Conservation (phyloP, 176 grass and related monocot species). For the Carex myosuroides region DNA sequence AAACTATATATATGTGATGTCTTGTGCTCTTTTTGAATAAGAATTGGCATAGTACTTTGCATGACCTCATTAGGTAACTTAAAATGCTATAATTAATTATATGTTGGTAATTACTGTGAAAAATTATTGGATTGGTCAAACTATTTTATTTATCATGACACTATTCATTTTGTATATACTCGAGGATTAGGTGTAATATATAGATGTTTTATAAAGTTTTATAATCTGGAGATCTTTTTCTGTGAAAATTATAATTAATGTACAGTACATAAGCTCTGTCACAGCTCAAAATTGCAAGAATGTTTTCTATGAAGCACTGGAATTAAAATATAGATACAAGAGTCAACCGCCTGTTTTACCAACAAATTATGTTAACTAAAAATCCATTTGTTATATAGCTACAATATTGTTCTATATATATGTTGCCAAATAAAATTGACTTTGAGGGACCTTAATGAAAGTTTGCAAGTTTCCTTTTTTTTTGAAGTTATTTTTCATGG, state of each 20-base stretch:
- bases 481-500: background rate
- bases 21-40: background rate
- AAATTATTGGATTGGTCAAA: background rate
- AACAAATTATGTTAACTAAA: background rate
- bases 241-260: background rate
- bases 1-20: background rate
- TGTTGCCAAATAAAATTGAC: background rate
- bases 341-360: background rate
- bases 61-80: background rate
- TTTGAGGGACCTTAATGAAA: background rate
- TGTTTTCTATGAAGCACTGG: background rate
- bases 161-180: background rate
- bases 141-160: too few relatives aligned
- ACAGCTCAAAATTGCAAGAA: background rate
- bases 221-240: background rate
- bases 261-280: background rate
- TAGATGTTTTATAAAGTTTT: background rate
- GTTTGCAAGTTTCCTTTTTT: background rate
- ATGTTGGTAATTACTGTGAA: background rate
- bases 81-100: background rate
- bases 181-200: background rate
- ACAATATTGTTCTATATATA: background rate
- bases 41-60: background rate
- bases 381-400: background rate
- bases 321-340: background rate